A percentile compares a stretch with the other conserved stretches of the same genome.
phyloP scores from a whole-genome alignment of 768 basidiomycete species.

The Suillus plorans region DNA sequence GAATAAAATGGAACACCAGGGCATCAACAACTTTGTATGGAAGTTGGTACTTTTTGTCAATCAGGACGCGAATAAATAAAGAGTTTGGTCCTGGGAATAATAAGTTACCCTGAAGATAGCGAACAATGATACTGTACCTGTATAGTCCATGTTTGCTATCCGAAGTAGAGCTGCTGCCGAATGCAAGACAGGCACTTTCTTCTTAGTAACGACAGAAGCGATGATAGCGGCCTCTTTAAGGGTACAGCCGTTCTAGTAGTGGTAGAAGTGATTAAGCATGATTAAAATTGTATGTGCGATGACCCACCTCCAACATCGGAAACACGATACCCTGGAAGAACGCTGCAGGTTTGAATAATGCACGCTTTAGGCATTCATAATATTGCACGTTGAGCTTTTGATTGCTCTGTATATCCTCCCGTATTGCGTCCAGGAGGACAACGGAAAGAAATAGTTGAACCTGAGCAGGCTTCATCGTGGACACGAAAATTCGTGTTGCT shows the following conservation, averaged over 20 bases:
- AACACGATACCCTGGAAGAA: constrained; percentile 99
- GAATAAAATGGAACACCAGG: constrained; percentile 97
- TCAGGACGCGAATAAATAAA: constrained; percentile 91
- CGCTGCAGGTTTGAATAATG: constrained; percentile 94
- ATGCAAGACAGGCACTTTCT: constrained; percentile 94
- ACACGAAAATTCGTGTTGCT: constrained; percentile 93
- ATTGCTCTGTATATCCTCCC: constrained; percentile 83
- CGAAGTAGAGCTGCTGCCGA: constrained; percentile 93
- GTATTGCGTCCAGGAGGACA: constrained; percentile 84
- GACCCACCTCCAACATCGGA: constrained; percentile 84
- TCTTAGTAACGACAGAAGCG: constrained; percentile 86
- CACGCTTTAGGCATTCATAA: constrained; percentile 89
- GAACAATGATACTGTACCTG: constrained; percentile 47
- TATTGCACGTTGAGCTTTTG: constrained; percentile 92
- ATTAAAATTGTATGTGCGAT: constrained; percentile 29
- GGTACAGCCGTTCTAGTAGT: constrained; percentile 70
- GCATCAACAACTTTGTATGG: constrained; percentile 98
- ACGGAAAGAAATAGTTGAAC: constrained; percentile 91
- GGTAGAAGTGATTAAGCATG: neutral
- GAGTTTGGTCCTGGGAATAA: constrained; percentile 74
- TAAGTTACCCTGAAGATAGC: neutral
- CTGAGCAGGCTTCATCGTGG: constrained; percentile 94
- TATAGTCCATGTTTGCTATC: constrained; percentile 95
- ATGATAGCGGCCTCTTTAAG: constrained; percentile 94
- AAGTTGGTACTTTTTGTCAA: constrained; percentile 97